Conservation (phyloP, 2,329 filamentous ascomycete genomes). For the Monilinia fructigena region DNA sequence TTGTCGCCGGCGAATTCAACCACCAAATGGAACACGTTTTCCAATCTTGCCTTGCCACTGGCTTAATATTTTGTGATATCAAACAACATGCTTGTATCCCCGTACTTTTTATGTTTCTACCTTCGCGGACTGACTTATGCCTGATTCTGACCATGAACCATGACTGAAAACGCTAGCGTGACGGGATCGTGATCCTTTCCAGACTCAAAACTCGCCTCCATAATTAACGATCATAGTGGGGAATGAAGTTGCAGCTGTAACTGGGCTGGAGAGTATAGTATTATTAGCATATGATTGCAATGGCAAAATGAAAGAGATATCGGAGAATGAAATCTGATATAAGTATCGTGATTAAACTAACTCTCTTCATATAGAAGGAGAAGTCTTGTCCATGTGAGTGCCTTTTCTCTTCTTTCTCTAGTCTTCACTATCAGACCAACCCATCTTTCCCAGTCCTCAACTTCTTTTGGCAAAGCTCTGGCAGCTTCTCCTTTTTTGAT, state of each 20-base stretch:
- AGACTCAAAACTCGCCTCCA: slow-evolving; percentile 38
- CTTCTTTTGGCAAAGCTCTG: slow-evolving; percentile 47
- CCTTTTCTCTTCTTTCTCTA: slow-evolving; percentile 27
- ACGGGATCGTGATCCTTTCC: slow-evolving; percentile 34
- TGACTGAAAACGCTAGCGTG: slow-evolving; percentile 38
- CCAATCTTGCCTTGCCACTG: neutral
- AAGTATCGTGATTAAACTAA: neutral
- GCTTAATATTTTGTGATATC: slow-evolving; percentile 6
- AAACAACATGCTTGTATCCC: slow-evolving; percentile 12
- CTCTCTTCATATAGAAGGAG: slow-evolving; percentile 18
- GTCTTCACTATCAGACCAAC: slow-evolving; percentile 38
- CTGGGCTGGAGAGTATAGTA: neutral
- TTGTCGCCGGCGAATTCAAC: slow-evolving; percentile 2
- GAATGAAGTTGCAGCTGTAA: slow-evolving; percentile 21
- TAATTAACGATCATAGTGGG: slow-evolving; percentile 29
- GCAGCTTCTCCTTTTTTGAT: slow-evolving; percentile 42
- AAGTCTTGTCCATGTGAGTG: slow-evolving; percentile 8
- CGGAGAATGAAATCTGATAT: neutral
- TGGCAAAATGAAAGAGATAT: neutral
- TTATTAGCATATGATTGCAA: neutral
- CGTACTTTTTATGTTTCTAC: slow-evolving; percentile 6
- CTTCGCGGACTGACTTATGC: neutral
- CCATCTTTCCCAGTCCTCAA: slow-evolving; percentile 25
- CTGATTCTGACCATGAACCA: slow-evolving; percentile 26
- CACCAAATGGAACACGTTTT: neutral